phyloP scores from a whole-genome alignment of 345 rosid species.

The Lumnitzera littorea region DNA sequence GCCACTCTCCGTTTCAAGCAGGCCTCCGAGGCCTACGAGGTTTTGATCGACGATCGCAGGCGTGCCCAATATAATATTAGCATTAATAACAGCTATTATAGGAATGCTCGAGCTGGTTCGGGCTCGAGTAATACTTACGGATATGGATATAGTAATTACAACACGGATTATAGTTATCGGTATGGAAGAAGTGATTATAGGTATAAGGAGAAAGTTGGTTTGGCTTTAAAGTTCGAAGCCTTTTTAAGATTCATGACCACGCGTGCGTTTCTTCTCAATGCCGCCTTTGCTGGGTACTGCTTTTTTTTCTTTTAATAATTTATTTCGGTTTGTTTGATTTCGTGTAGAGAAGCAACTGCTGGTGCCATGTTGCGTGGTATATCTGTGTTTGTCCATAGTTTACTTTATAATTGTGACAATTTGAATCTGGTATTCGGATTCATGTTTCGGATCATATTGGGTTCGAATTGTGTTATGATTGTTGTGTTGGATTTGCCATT shows the following conservation, averaged over 20 bases:
- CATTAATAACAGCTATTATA: slow-evolving; percentile 15
- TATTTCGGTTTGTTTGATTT: not conserved
- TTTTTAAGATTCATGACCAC: slow-evolving; percentile 55
- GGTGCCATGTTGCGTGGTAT: no score
- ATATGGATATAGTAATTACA: slow-evolving; percentile 17
- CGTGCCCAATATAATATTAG: slow-evolving; percentile 57
- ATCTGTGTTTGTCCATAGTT: no score
- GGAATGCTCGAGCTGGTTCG: slow-evolving; percentile 14
- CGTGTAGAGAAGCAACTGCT: not conserved
- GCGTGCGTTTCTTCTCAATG: slow-evolving; percentile 61
- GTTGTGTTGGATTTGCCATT: no score
- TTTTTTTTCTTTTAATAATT: not conserved
- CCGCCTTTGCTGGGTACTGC: slow-evolving; percentile 57
- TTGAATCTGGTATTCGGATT: no score
- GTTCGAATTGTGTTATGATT: no score
- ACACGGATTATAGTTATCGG: slow-evolving; percentile 16
- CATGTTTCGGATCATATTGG: no score
- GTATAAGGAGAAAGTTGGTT: slow-evolving; percentile 11
- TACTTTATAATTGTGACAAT: no score
- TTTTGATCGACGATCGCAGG: slow-evolving; percentile 52
- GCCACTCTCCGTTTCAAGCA: slow-evolving; percentile 69
- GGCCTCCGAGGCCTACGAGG: slow-evolving; percentile 78
- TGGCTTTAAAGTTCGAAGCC: slow-evolving; percentile 20
- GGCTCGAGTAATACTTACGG: slow-evolving; percentile 17
- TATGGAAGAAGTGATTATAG: slow-evolving; percentile 14